phyloP scores from a whole-genome alignment of 2,329 filamentous ascomycete species.

The Phaeosphaeriaceae sp. region DNA sequence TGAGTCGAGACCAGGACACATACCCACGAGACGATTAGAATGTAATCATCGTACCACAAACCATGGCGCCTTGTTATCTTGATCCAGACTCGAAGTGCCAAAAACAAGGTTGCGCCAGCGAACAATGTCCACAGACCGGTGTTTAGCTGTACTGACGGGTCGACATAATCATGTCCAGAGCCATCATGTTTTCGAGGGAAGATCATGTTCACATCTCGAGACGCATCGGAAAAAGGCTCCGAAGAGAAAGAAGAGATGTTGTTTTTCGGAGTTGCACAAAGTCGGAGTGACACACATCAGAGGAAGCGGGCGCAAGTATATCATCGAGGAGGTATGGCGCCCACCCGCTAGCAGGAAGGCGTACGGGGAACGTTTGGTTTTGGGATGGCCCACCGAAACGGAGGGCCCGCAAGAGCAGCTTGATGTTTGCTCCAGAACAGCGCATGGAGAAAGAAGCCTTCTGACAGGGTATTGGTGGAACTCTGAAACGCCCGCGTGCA shows the following conservation, averaged over 20 bases:
- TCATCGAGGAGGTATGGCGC: slow-evolving; percentile 18
- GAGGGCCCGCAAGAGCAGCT: slow-evolving; percentile 19
- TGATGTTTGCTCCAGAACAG: slow-evolving; percentile 25
- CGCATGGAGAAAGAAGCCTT: slow-evolving; percentile 23
- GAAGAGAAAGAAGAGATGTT: slow-evolving; percentile 15
- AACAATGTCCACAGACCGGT: slow-evolving; percentile 50
- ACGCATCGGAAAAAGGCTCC: slow-evolving; percentile 9
- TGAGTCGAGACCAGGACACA: slow-evolving; percentile 11
- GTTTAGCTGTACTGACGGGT: slow-evolving; percentile 46
- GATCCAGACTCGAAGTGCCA: slow-evolving; percentile 45
- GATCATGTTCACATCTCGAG: slow-evolving; percentile 32
- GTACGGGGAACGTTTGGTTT: slow-evolving; percentile 25
- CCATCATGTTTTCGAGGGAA: slow-evolving; percentile 28
- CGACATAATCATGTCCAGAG: slow-evolving; percentile 34
- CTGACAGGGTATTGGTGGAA: slow-evolving; percentile 34
- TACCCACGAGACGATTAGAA: slow-evolving; percentile 48
- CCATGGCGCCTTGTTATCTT: slow-evolving; percentile 49
- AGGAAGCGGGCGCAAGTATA: slow-evolving; percentile 11
- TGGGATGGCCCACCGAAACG: slow-evolving; percentile 16
- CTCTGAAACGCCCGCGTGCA: slow-evolving; percentile 24
- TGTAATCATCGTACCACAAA: slow-evolving; percentile 51
- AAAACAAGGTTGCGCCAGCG: slow-evolving; percentile 45
- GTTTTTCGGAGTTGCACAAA: slow-evolving; percentile 3
- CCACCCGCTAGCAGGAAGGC: slow-evolving; percentile 8
- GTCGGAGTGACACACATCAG: background rate